These are phyloP conservation scores for Herpotrichia juniperi DNA, from an alignment of 2,329 filamentous ascomycete species.

Conservation along the genomic window DNA sequence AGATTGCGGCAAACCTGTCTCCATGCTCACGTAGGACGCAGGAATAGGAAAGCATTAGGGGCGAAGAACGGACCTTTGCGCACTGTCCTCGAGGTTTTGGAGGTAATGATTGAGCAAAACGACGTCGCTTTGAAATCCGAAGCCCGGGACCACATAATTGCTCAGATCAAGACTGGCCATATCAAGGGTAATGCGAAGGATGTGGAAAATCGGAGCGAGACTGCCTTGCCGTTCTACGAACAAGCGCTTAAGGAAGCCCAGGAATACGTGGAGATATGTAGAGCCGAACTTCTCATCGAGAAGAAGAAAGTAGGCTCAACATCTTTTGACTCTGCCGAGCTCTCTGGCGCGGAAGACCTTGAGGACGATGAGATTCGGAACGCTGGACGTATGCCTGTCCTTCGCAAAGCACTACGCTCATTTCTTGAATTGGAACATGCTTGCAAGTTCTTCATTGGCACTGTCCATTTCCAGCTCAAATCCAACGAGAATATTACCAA, in stretches of 20 bases:
- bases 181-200: slow-evolving; percentile 76
- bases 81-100: slow-evolving; percentile 84
- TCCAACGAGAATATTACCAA: slow-evolving; percentile 67
- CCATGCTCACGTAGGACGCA: slow-evolving; percentile 79
- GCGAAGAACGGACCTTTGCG: slow-evolving; percentile 69
- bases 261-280: slow-evolving; percentile 66
- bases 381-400: slow-evolving; percentile 59
- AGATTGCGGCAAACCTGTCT: slow-evolving; percentile 81
- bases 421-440: slow-evolving; percentile 82
- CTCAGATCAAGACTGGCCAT: slow-evolving; percentile 74
- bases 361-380: slow-evolving; percentile 45
- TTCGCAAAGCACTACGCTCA: slow-evolving; percentile 70
- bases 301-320: slow-evolving; percentile 42
- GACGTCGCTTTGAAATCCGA: slow-evolving; percentile 70
- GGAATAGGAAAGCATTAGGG: slow-evolving; percentile 68
- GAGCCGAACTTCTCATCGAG: slow-evolving; percentile 64
- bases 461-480: slow-evolving; percentile 83
- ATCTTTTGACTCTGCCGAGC: not conserved
- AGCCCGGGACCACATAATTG: slow-evolving; percentile 69
- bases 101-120: slow-evolving; percentile 89
- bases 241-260: slow-evolving; percentile 50
- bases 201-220: slow-evolving; percentile 57
- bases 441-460: slow-evolving; percentile 83
- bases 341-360: slow-evolving; percentile 26
- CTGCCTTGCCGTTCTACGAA: slow-evolving; percentile 75